A percentile compares a stretch with the other conserved stretches of the same genome.
Conservation (phyloP, 352 stramenopile species). For the Globisporangium rhizosaccharum region DNA sequence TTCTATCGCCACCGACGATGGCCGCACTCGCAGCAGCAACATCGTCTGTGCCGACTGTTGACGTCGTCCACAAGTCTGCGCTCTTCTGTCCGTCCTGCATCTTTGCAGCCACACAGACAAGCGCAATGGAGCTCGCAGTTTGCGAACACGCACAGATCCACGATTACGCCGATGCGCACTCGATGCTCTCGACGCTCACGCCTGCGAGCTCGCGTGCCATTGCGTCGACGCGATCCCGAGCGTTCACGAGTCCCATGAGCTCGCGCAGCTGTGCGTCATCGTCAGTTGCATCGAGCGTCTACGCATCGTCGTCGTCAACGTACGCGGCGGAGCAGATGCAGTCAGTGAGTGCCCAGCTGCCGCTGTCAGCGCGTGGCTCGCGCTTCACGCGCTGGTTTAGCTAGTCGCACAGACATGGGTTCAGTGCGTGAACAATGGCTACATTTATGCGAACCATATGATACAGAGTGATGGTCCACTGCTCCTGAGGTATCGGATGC, state of each 20-base stretch:
- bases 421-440: too few species aligned
- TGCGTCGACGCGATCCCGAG: background rate
- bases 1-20: conserved; percentile 5
- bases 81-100: conserved; percentile 27
- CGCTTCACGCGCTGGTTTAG: too few species aligned
- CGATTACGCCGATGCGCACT: conserved; percentile 8
- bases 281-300: background rate
- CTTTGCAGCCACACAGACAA: conserved; percentile 13
- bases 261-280: background rate
- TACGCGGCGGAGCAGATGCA: background rate
- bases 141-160: conserved; percentile 19
- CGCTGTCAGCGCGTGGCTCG: too few species aligned
- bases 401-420: too few species aligned
- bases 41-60: background rate
- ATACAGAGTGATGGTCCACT: too few species aligned
- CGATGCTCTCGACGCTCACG: background rate
- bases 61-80: conserved; percentile 16
- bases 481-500: too few species aligned
- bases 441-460: too few species aligned
- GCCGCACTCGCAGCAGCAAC: too few species aligned
- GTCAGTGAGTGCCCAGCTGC: too few species aligned
- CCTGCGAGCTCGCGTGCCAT: background rate
- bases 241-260: background rate
- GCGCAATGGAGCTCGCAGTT: conserved; percentile 20
- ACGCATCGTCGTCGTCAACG: too few species aligned